phyloP scores from a whole-genome alignment of 768 basidiomycete genomes.

The Dioszegia hungarica region DNA sequence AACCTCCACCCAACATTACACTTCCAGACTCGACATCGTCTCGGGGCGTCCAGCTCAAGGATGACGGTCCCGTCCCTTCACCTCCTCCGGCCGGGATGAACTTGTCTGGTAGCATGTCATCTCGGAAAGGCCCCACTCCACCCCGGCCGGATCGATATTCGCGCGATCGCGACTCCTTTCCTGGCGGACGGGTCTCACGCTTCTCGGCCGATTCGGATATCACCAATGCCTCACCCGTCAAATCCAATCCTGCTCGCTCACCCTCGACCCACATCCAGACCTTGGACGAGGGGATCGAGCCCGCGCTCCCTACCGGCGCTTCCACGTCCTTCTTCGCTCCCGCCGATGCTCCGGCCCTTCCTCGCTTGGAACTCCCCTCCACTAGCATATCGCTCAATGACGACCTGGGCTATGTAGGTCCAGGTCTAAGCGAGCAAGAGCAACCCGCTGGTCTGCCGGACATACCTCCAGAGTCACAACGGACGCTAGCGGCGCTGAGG shows the following conservation, averaged over 20 bases:
- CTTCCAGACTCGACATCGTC: slow-evolving; percentile 19
- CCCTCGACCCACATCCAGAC: slow-evolving; percentile 13
- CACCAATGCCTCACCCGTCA: slow-evolving; percentile 32
- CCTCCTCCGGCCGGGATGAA: slow-evolving; percentile 2
- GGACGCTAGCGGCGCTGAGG: slow-evolving; percentile 79
- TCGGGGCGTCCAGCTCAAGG: slow-evolving; percentile 9
- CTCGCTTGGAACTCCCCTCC: slow-evolving; percentile 17
- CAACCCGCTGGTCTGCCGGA: slow-evolving; percentile 5
- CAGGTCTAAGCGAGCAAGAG: neutral
- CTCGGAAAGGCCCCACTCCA: slow-evolving; percentile 11
- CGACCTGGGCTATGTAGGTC: neutral
- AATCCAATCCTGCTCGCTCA: slow-evolving; percentile 19
- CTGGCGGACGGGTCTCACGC: slow-evolving; percentile 29
- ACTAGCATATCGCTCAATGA: slow-evolving; percentile 9
- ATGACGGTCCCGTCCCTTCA: slow-evolving; percentile 5
- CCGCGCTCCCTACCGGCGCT: slow-evolving; percentile 7
- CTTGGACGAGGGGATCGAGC: neutral
- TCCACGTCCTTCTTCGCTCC: slow-evolving; percentile 2
- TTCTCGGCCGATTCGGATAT: slow-evolving; percentile 43
- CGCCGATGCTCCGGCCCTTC: slow-evolving; percentile 12
- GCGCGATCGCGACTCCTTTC: slow-evolving; percentile 19
- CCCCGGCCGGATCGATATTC: slow-evolving; percentile 32
- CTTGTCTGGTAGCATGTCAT: neutral
- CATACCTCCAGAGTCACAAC: slow-evolving; percentile 47
- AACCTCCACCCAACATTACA: neutral